Percentiles rank a stretch among this genome's conserved stretches.
These are phyloP conservation scores for Microthyrium microscopicum DNA, from an alignment of 2,329 filamentous ascomycete genomes.

Conservation along the genomic window DNA sequence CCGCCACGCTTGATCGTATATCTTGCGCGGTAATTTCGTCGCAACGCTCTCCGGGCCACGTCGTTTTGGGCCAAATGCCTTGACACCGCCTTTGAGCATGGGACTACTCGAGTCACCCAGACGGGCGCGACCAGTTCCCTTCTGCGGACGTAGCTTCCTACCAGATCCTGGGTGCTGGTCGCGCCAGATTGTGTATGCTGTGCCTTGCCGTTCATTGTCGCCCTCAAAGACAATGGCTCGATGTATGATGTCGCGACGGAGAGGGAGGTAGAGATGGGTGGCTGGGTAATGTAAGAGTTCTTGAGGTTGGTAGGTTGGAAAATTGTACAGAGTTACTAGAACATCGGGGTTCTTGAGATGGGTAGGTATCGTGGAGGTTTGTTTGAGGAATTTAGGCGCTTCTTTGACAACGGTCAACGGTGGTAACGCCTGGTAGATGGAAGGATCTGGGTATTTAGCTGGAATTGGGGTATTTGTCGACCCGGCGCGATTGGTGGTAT, in stretches of 20 bases:
- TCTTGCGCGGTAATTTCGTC: conserved; percentile 66
- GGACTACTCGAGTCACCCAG: conserved; percentile 69
- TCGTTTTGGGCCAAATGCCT: conserved; percentile 75
- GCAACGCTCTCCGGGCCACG: conserved; percentile 86
- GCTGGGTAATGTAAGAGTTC: conserved; percentile 61
- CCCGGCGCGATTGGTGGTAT: too few relatives aligned
- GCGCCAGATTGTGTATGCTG: conserved; percentile 66
- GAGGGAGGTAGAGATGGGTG: conserved; percentile 71
- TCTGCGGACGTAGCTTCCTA: conserved; percentile 70
- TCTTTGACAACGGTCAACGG: too few relatives aligned
- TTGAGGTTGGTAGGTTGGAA: conserved; percentile 74
- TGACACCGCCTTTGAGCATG: conserved; percentile 69
- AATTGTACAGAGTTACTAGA: conserved; percentile 72
- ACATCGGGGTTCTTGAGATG: conserved; percentile 34
- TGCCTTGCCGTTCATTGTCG: conserved; percentile 73
- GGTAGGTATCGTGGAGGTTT: conserved; percentile 9
- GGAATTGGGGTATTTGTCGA: too few relatives aligned
- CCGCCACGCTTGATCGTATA: conserved; percentile 91
- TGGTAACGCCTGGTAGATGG: too few relatives aligned
- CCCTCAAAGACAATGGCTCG: conserved; percentile 85
- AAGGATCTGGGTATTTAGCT: too few relatives aligned
- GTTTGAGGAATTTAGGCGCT: conserved; percentile 25
- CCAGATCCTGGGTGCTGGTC: conserved; percentile 70
- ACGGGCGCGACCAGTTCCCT: conserved; percentile 68
- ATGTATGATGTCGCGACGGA: conserved; percentile 84